A percentile compares a stretch with the other conserved stretches of the same genome.
phyloP scores from a whole-genome alignment of 2,329 filamentous ascomycete species.

The Chrysoporthe puriensis region DNA sequence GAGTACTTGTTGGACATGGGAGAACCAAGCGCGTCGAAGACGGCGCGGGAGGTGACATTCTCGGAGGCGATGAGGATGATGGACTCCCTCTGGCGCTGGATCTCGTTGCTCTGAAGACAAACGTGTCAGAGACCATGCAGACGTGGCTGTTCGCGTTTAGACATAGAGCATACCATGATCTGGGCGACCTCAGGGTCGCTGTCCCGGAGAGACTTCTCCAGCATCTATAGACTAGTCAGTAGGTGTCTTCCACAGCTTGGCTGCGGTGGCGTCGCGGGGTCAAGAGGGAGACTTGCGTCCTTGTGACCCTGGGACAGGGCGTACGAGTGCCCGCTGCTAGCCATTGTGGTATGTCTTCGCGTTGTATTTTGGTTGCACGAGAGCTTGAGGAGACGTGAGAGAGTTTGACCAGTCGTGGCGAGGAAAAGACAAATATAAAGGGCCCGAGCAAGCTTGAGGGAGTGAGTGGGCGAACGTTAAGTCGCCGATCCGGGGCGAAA shows the following conservation, averaged over 20 bases:
- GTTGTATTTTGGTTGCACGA: neutral
- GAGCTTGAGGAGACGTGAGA: neutral
- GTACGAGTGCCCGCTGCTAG: constrained; percentile 36
- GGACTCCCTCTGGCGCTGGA: constrained; percentile 96
- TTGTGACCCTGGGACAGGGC: constrained; percentile 42
- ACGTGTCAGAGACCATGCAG: neutral
- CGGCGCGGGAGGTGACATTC: constrained; percentile 97
- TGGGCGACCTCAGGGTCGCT: constrained; percentile 91
- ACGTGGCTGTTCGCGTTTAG: neutral
- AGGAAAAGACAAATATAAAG: constrained; percentile 7
- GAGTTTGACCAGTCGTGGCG: neutral
- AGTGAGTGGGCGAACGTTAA: neutral
- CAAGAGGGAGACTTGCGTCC: constrained; percentile 35
- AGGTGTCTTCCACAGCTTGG: constrained; percentile 26
- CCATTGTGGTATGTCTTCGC: constrained; percentile 34
- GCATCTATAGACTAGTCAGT: constrained; percentile 66
- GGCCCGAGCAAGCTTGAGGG: constrained; percentile 1
- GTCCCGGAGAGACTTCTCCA: constrained; percentile 92
- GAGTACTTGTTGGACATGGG: constrained; percentile 99
- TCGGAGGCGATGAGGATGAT: constrained; percentile 99
- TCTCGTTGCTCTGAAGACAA: constrained; percentile 74
- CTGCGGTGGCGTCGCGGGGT: constrained; percentile 8
- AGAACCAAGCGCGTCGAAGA: constrained; percentile 94
- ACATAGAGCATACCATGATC: constrained; percentile 77
- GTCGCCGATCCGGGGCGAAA: constrained; percentile 22